phyloP scores from a whole-genome alignment of 345 rosid genomes.

The Nephelium lappaceum region DNA sequence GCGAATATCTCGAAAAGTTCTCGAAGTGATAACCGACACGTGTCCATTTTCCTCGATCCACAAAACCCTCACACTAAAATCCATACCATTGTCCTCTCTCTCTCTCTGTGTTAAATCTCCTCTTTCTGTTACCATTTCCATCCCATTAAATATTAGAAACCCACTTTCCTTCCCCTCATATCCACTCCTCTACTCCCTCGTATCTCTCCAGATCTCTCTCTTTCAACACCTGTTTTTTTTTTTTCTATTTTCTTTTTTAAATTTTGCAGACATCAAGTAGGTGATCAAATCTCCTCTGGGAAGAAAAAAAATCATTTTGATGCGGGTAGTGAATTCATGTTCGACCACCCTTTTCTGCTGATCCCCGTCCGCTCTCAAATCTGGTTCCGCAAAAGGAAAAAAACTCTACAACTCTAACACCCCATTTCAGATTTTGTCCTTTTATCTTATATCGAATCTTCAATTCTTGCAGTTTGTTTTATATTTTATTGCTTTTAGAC shows the following conservation, averaged over 20 bases:
- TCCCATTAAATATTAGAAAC: neutral
- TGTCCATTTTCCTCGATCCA: conserved; percentile 29
- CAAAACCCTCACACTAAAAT: conserved; percentile 32
- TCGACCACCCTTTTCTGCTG: conserved; percentile 38
- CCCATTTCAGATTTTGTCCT: conserved; percentile 2
- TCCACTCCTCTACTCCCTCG: conserved; percentile 8
- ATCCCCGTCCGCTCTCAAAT: conserved; percentile 44
- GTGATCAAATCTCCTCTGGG: conserved; percentile 24
- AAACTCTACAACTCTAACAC: neutral
- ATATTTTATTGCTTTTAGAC: neutral
- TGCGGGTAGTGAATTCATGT: conserved; percentile 16
- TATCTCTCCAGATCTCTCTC: neutral
- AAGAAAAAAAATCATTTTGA: conserved; percentile 8
- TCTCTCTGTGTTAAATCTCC: neutral
- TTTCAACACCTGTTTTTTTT: neutral
- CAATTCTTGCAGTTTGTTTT: neutral
- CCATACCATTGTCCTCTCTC: conserved; percentile 16
- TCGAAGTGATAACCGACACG: conserved; percentile 30
- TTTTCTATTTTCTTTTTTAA: neutral
- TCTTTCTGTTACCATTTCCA: too few relatives aligned
- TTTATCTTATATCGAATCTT: neutral
- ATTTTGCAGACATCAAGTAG: neutral
- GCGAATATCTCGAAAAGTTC: conserved; percentile 6
- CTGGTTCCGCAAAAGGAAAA: conserved; percentile 44
- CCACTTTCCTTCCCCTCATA: conserved; percentile 28